Evolutionary conservation across 331 rosid genomes (phyloP).

Genomic region (Acacia pycnantha): DNA sequence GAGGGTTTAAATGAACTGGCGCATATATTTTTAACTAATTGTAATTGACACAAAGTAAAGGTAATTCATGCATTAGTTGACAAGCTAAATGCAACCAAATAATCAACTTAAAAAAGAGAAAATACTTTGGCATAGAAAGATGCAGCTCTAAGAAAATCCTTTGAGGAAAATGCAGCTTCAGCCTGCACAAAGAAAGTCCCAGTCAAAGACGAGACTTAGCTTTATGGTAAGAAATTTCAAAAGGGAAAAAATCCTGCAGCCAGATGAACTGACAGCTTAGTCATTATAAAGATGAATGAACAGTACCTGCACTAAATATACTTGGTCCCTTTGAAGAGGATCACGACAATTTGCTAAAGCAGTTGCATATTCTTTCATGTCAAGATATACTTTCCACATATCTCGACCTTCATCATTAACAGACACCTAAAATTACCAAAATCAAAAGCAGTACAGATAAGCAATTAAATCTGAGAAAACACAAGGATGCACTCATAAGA

Average conservation of each 20-base stretch:
- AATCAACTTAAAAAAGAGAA: slow-evolving; percentile 28
- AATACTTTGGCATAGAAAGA: slow-evolving; percentile 92
- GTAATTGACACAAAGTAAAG: neutral
- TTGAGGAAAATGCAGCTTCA: slow-evolving; percentile 81
- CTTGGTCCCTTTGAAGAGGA: slow-evolving; percentile 94
- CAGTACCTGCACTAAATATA: slow-evolving; percentile 77
- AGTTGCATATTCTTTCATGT: slow-evolving; percentile 92
- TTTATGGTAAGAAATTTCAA: neutral
- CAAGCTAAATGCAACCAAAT: slow-evolving; percentile 26
- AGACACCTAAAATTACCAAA: slow-evolving; percentile 71
- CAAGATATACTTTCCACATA: slow-evolving; percentile 98
- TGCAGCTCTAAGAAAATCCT: slow-evolving; percentile 90
- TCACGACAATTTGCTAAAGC: slow-evolving; percentile 92
- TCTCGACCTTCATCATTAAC: slow-evolving; percentile 92
- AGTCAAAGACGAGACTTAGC: slow-evolving; percentile 30
- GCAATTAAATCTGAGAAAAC: slow-evolving; percentile 29
- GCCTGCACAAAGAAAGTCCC: slow-evolving; percentile 69
- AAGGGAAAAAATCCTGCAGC: neutral
- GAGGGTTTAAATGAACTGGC: neutral
- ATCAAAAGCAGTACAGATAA: slow-evolving; percentile 31
- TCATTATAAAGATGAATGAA: slow-evolving; percentile 16
- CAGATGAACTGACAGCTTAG: slow-evolving; percentile 8
- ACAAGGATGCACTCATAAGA: slow-evolving; percentile 27
- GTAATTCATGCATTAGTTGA: neutral
- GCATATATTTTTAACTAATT: neutral